Evolutionary conservation across 2,329 filamentous ascomycete genomes (phyloP), one percentile per base, ranked within the genome.

Genomic region (Fusarium irregulare): DNA sequence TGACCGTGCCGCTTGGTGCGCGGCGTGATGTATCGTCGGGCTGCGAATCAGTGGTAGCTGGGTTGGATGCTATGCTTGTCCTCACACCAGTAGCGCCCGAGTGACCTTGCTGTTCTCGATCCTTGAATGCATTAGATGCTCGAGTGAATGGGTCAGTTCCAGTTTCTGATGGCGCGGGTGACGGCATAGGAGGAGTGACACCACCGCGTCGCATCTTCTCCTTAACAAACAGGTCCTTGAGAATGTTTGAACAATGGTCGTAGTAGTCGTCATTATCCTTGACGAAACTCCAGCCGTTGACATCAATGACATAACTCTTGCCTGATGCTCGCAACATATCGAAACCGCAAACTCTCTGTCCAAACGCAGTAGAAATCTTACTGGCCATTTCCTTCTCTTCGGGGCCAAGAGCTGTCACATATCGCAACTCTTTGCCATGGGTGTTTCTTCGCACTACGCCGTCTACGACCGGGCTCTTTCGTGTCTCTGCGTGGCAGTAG

Each of bases 251-350:
- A 73, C 92, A 96, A 76, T 93, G 93, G 76, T 98, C 93, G 78
- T 99, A 99, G 80, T 99, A 99, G 65, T 97, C 94, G 68, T 98
- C 95, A 75, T 99, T 99, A 79, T 99, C 97, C 79, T 99, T 99
- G 79, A 99, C 96, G 76, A 99, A 99, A 77, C 95, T 98, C 97
- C 97, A 99, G 14, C 96, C 96, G 79, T 99, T 99, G 74, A 99
- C 96, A 76, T 99, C 96, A 72, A 99, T 99, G 50, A 99, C 96
- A 80, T 93, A 99, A 78, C 95, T 98, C 79, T 93, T 93, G 18
- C 94, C 93, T 51, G 89, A 91, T 14, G 94, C 93, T 28, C 97
- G 91, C 60, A 99, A 85, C 64, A 99, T 86, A 78, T 99, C 96
- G 76, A 99, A 99, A 0, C 96, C 96, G 77, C 96, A 99, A 4